Evolutionary conservation across 2,329 filamentous ascomycete species (phyloP).

Genomic region (Verticillium nubilum): DNA sequence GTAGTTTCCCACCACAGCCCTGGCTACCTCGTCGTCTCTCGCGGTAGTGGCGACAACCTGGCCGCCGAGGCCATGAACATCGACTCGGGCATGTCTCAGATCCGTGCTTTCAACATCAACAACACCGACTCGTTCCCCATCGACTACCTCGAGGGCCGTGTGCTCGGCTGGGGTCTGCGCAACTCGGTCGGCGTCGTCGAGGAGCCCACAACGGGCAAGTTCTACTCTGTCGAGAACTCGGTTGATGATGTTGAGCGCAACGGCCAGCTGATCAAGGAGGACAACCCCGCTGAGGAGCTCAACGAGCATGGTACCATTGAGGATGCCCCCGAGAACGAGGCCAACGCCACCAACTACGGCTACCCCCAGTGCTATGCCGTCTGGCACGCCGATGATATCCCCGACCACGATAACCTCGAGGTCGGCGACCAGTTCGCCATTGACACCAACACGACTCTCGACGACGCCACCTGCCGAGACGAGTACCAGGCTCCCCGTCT

Average conservation of each 20-base stretch:
- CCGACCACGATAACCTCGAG: slow-evolving; percentile 31
- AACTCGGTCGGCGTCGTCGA: slow-evolving; percentile 70
- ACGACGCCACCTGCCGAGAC: slow-evolving; percentile 37
- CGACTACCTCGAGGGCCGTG: slow-evolving; percentile 40
- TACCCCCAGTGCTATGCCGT: slow-evolving; percentile 48
- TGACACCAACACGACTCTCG: slow-evolving; percentile 26
- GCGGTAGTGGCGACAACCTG: slow-evolving; percentile 59
- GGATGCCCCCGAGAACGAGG: slow-evolving; percentile 25
- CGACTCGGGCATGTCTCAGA: slow-evolving; percentile 56
- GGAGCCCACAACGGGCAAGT: slow-evolving; percentile 44
- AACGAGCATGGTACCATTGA: slow-evolving; percentile 63
- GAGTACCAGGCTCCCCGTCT: slow-evolving; percentile 46
- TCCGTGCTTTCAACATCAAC: slow-evolving; percentile 51
- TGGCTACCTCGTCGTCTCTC: slow-evolving; percentile 57
- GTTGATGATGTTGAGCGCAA: slow-evolving; percentile 57
- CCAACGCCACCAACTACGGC: slow-evolving; percentile 21
- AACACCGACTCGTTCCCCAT: slow-evolving; percentile 24
- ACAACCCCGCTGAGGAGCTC: slow-evolving; percentile 70
- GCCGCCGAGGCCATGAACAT: slow-evolving; percentile 48
- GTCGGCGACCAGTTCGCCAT: slow-evolving; percentile 46
- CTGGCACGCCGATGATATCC: slow-evolving; percentile 46
- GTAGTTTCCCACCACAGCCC: slow-evolving; percentile 51
- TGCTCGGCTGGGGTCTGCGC: slow-evolving; percentile 63
- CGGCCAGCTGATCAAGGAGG: slow-evolving; percentile 55
- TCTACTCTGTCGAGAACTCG: slow-evolving; percentile 65